These are phyloP conservation scores for Paraphaeosphaeria sporulosa DNA, from an alignment of 2,329 filamentous ascomycete species.

Conservation along the genomic window DNA sequence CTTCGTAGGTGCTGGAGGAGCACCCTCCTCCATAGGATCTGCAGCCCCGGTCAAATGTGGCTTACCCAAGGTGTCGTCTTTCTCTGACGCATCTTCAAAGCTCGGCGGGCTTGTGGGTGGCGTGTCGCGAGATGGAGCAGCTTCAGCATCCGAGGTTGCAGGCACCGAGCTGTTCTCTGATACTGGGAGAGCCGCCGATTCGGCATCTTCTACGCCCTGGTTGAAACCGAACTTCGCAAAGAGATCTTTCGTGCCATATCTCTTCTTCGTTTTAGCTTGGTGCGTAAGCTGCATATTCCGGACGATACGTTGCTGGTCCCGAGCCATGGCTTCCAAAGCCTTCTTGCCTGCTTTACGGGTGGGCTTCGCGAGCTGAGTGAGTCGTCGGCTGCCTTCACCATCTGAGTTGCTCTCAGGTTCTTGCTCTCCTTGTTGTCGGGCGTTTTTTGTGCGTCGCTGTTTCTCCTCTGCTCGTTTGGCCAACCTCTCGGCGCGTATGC, in stretches of 20 bases:
- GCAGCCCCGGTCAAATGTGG: conserved; percentile 13
- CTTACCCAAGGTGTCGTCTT: conserved; percentile 4
- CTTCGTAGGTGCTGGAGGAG: conserved; percentile 28
- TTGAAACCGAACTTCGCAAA: conserved; percentile 85
- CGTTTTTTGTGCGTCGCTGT: conserved; percentile 38
- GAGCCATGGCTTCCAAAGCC: conserved; percentile 91
- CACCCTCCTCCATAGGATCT: conserved; percentile 11
- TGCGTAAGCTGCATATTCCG: conserved; percentile 91
- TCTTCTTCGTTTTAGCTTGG: conserved; percentile 86
- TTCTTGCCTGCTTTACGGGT: conserved; percentile 91
- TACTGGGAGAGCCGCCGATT: conserved; percentile 26
- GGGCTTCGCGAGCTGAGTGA: conserved; percentile 75
- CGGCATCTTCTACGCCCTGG: conserved; percentile 33
- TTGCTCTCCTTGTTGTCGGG: conserved; percentile 40
- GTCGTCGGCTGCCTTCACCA: conserved; percentile 55
- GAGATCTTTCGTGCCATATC: conserved; percentile 81
- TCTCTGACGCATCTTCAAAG: conserved; percentile 22
- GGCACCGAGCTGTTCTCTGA: conserved; percentile 52
- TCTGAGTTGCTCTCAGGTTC: conserved; percentile 63
- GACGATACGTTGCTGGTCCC: conserved; percentile 90
- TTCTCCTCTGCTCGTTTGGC: conserved; percentile 59
- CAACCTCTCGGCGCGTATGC: conserved; percentile 75
- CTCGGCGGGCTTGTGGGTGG: conserved; percentile 56
- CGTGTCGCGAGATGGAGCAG: conserved; percentile 43
- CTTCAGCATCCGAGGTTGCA: conserved; percentile 70